Conservation (phyloP, 257 asterid species). For the Solanum gandarillasii region DNA sequence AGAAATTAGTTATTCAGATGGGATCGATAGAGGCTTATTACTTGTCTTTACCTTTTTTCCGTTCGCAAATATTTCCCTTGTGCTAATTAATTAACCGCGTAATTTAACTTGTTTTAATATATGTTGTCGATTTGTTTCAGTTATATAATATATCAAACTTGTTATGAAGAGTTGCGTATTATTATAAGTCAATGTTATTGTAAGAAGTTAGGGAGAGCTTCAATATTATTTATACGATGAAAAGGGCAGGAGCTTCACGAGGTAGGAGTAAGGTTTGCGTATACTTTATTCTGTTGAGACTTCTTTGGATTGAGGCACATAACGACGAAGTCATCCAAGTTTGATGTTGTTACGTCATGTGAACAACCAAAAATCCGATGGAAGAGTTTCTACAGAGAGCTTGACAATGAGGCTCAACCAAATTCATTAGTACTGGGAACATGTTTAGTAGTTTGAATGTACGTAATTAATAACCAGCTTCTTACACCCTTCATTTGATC, state of each 20-base stretch:
- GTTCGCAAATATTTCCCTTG: slow-evolving; percentile 46
- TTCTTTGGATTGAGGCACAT: too few relatives aligned
- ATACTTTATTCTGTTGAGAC: too few relatives aligned
- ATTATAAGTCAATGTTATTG: neutral
- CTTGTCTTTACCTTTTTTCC: slow-evolving; percentile 52
- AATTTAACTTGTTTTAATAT: neutral
- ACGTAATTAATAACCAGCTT: too few relatives aligned
- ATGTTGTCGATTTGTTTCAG: neutral
- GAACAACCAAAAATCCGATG: too few relatives aligned
- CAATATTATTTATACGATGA: neutral
- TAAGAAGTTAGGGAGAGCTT: neutral
- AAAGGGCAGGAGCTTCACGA: neutral
- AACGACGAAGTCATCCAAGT: too few relatives aligned
- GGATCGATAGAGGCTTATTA: slow-evolving; percentile 39
- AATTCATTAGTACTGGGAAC: too few relatives aligned
- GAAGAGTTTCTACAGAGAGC: too few relatives aligned
- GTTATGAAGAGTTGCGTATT: neutral
- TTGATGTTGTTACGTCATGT: too few relatives aligned
- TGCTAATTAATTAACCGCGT: slow-evolving; percentile 16
- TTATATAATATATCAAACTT: neutral
- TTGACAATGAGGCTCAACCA: too few relatives aligned
- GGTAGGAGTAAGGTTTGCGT: neutral
- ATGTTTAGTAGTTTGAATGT: too few relatives aligned
- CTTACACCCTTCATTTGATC: too few relatives aligned
- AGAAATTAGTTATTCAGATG: slow-evolving; percentile 38